Conservation (phyloP, 2,329 filamentous ascomycete species). For the Aspergillus sp. region DNA sequence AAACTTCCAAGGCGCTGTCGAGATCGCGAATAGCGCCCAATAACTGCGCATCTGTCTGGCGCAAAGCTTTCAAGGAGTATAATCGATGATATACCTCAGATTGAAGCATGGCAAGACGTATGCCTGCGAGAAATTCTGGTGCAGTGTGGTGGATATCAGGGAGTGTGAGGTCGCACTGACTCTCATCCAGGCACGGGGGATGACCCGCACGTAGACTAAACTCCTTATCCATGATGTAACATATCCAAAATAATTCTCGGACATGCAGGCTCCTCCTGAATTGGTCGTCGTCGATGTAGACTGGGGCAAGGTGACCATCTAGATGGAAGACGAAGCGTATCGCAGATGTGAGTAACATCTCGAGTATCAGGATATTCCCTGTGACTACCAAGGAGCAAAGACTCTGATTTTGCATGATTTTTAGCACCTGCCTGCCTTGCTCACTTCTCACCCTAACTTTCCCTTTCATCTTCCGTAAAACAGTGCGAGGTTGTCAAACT, state of each 20-base stretch:
- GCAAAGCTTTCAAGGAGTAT: constrained; percentile 4
- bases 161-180: constrained; percentile 12
- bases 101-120: constrained; percentile 5
- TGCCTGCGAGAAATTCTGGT: constrained; percentile 1
- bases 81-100: constrained; percentile 12
- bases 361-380: background rate
- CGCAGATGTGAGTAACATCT: background rate
- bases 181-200: constrained; percentile 8
- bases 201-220: constrained; percentile 14
- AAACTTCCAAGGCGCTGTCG: constrained; percentile 10
- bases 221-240: constrained; percentile 7
- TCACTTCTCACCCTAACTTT: background rate
- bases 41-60: constrained; percentile 10
- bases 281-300: background rate
- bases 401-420: background rate
- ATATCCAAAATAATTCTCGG: constrained; percentile 15
- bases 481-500: background rate
- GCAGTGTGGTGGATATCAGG: background rate
- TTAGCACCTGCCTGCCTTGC: background rate
- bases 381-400: background rate
- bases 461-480: background rate
- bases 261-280: constrained; percentile 1
- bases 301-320: constrained; percentile 9
- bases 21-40: constrained; percentile 12
- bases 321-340: constrained; percentile 15